Evolutionary conservation across 1,284 basidiomycete species (phyloP).

Genomic region (Ganoderma lucidum): DNA sequence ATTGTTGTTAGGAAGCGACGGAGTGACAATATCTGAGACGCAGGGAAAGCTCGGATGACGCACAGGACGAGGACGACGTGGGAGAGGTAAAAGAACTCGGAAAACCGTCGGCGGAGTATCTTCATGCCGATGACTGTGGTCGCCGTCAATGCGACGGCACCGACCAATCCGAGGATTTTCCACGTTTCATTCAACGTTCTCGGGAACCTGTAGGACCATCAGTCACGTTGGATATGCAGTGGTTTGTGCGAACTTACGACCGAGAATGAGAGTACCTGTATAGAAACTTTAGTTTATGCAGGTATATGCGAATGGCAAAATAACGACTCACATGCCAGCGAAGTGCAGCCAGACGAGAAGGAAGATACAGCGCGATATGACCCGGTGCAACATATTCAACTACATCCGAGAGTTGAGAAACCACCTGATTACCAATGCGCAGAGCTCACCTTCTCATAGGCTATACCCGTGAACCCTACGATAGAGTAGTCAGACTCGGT

Average conservation of each 20-base stretch:
- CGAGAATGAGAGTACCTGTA: slow-evolving; percentile 21
- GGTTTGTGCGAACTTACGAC: slow-evolving; percentile 7
- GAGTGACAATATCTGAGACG: background rate
- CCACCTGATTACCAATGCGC: background rate
- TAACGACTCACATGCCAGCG: slow-evolving; percentile 34
- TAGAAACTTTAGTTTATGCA: background rate
- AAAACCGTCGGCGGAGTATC: slow-evolving; percentile 46
- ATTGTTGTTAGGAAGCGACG: background rate
- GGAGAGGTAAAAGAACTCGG: slow-evolving; percentile 52
- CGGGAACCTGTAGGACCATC: slow-evolving; percentile 3
- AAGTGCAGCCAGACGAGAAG: slow-evolving; percentile 40
- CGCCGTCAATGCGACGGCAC: slow-evolving; percentile 43
- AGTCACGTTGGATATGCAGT: background rate
- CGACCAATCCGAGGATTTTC: slow-evolving; percentile 40
- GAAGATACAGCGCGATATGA: slow-evolving; percentile 36
- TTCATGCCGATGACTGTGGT: slow-evolving; percentile 45
- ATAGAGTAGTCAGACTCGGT: background rate
- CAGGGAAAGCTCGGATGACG: slow-evolving; percentile 11
- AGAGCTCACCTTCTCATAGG: slow-evolving; percentile 46
- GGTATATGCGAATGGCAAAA: background rate
- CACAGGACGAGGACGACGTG: slow-evolving; percentile 49
- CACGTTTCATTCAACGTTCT: slow-evolving; percentile 23
- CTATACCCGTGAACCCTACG: slow-evolving; percentile 49
- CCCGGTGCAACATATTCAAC: slow-evolving; percentile 42
- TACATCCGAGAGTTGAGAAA: background rate